Evolutionary conservation across 2,329 filamentous ascomycete genomes (phyloP).

Genomic region (Aspergillus alliaceus): DNA sequence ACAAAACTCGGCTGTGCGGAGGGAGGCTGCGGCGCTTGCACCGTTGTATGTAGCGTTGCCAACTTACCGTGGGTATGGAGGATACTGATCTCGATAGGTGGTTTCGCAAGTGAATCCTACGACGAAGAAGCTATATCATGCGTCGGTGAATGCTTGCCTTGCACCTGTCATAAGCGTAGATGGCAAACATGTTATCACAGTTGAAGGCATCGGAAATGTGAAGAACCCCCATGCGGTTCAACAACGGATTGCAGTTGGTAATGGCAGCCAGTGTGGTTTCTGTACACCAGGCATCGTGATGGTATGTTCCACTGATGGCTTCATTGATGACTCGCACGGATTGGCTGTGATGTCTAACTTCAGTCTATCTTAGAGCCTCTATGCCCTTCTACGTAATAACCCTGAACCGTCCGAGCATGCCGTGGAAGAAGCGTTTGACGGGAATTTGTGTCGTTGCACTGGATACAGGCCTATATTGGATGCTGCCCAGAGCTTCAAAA

Average conservation of each 20-base stretch:
- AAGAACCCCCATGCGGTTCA: constrained; percentile 86
- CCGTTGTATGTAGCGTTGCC: constrained; percentile 17
- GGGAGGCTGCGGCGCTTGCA: constrained; percentile 81
- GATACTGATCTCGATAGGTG: constrained; percentile 51
- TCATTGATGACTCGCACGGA: too few species aligned
- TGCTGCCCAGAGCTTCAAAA: constrained; percentile 79
- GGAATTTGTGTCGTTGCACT: constrained; percentile 92
- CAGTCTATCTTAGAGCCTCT: constrained; percentile 65
- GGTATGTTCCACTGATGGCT: constrained; percentile 39
- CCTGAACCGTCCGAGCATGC: constrained; percentile 74
- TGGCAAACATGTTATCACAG: constrained; percentile 96
- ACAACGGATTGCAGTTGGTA: constrained; percentile 84
- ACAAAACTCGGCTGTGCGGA: constrained; percentile 97
- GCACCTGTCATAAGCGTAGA: constrained; percentile 90
- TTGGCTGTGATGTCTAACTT: neutral
- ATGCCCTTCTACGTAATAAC: constrained; percentile 87
- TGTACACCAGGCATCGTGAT: constrained; percentile 98
- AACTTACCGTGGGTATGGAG: neutral
- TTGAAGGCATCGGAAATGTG: constrained; percentile 90
- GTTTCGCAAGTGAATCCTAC: constrained; percentile 92
- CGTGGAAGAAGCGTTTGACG: constrained; percentile 94
- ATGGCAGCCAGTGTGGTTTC: constrained; percentile 93
- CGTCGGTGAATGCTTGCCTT: constrained; percentile 92
- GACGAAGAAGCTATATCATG: constrained; percentile 90
- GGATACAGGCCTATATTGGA: constrained; percentile 93